These are phyloP conservation scores for Anisodus acutangulus DNA, from an alignment of 257 asterid species.

Conservation along the genomic window DNA sequence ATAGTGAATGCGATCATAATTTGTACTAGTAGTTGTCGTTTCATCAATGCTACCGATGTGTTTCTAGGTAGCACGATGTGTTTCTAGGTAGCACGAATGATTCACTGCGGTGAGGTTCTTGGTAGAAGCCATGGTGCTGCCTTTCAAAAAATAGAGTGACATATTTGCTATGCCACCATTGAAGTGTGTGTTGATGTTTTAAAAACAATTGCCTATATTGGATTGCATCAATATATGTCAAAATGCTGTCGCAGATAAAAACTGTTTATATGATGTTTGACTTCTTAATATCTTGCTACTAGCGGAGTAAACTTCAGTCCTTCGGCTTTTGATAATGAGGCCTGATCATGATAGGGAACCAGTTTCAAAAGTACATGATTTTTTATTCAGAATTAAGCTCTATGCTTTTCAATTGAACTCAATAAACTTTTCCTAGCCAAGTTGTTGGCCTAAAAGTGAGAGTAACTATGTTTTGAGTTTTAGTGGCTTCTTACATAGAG, in stretches of 20 bases:
- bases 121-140: not conserved
- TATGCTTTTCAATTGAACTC: not conserved
- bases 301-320: not conserved
- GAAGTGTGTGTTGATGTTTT: not conserved
- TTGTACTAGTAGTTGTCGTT: not conserved
- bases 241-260: not conserved
- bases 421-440: not conserved
- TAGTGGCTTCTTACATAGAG: not conserved
- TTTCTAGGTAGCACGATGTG: not conserved
- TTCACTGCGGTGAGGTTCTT: not conserved
- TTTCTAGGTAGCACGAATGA: not conserved
- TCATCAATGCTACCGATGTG: not conserved
- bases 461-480: not conserved
- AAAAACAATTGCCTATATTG: not conserved
- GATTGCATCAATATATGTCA: not conserved
- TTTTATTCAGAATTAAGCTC: not conserved
- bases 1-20: not conserved
- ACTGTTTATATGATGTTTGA: not conserved
- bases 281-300: not conserved
- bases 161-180: not conserved
- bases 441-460: not conserved
- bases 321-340: not conserved
- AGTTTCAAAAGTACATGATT: not conserved
- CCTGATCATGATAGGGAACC: not conserved
- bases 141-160: not conserved